Evolutionary conservation across 2,329 filamentous ascomycete genomes (phyloP), one percentile per base, ranked within the genome.

Genomic region (Trichoderma koningii): DNA sequence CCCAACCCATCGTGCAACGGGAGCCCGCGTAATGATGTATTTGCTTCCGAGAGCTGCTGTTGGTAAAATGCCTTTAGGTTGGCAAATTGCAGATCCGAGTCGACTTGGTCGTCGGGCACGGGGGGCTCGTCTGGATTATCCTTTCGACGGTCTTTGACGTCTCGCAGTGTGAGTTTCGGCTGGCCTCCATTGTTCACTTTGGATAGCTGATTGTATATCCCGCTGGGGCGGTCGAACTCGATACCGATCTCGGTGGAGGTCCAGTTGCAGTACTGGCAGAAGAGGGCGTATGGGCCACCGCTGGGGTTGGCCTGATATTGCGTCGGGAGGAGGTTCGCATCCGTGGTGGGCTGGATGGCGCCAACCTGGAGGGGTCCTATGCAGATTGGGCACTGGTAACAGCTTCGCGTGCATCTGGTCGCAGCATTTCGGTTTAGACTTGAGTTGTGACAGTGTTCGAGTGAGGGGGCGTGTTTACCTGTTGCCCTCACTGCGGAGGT

Each of bases 191-290:
- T 87, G 47, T 87, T 87, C 64, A 95, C 78, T 71, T 89, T 90
- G 44, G 88, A 80, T 9, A 97, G 81, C 75, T 99, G 95, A 30
- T 85, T 83, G 69, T 91, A 89, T 67, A 99, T 93, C 67, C 92
- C 92, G 66, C 91, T 95, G 10, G 91, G 88, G 71, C 94, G 93
- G 72, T 94, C 92, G 74, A 99, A 96, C 71, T 91, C 87, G 76
- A 99, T 89, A 44, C 90, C 92, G 48, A 96, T 91, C 74, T 99
- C 95, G 60, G 89, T 84, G 1, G 93, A 94, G 68, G 87, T 92
- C 95, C 95, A 99, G 76, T 91, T 88, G 80, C 95, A 99, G 77
- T 96, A 96, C 59, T 88, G 87, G 80, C 95, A 99, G 44, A 89
- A 86, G 48, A 99, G 82, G 41, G 94, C 87, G 77, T 89, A 97